These are phyloP conservation scores for Backusella tuberculispora DNA, from an alignment of 192 early-diverging fungal species.

Conservation along the genomic window DNA sequence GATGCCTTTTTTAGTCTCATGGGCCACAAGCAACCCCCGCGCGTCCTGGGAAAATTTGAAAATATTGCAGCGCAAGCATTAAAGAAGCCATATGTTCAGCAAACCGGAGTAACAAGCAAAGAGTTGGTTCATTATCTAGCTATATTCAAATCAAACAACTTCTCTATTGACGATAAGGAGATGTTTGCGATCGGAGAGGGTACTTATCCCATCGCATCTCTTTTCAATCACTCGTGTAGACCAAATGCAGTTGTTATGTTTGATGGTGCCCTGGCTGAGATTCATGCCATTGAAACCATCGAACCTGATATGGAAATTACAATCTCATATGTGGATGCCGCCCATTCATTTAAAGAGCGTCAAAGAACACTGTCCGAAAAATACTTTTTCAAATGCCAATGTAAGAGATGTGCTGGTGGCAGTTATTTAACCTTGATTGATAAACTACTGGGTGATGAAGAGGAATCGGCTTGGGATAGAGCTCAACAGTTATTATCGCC, in stretches of 20 bases:
- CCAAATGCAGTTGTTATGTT: slow-evolving; percentile 71
- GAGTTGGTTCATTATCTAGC: slow-evolving; percentile 54
- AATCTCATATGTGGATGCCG: slow-evolving; percentile 65
- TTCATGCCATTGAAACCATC: slow-evolving; percentile 62
- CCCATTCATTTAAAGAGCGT: slow-evolving; percentile 35
- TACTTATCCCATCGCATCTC: slow-evolving; percentile 61
- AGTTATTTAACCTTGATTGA: slow-evolving; percentile 30
- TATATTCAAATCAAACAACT: slow-evolving; percentile 70
- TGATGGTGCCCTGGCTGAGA: slow-evolving; percentile 49
- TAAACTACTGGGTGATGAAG: slow-evolving; percentile 27
- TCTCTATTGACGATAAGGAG: slow-evolving; percentile 59
- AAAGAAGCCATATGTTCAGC: slow-evolving; percentile 32
- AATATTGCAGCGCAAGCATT: slow-evolving; percentile 36
- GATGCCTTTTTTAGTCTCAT: slow-evolving; percentile 50
- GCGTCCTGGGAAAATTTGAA: slow-evolving; percentile 35
- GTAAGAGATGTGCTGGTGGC: slow-evolving; percentile 21
- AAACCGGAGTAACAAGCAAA: slow-evolving; percentile 14
- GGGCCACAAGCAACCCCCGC: slow-evolving; percentile 42
- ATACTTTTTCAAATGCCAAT: slow-evolving; percentile 40
- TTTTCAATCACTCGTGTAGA: slow-evolving; percentile 73
- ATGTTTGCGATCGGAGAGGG: slow-evolving; percentile 68
- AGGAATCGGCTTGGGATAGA: slow-evolving; percentile 20
- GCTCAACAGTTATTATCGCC: slow-evolving; percentile 17
- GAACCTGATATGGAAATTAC: slow-evolving; percentile 57
- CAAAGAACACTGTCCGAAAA: slow-evolving; percentile 25